phyloP scores from a whole-genome alignment of 2,329 filamentous ascomycete species.

The Colletotrichum falcatum region DNA sequence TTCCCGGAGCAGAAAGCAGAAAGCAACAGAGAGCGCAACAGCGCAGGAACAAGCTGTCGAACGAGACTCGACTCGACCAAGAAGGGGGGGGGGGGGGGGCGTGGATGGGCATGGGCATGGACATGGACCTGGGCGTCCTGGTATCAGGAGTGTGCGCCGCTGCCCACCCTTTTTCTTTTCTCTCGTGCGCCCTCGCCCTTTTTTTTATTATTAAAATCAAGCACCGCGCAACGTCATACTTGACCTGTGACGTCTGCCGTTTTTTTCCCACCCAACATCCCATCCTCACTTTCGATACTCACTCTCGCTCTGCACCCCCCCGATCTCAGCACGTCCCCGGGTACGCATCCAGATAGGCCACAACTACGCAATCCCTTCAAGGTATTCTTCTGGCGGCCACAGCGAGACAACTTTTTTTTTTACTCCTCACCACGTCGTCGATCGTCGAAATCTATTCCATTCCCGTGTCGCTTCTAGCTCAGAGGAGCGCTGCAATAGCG shows the following conservation, averaged over 20 bases:
- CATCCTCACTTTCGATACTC: conserved; percentile 38
- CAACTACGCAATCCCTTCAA: conserved; percentile 28
- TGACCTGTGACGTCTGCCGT: conserved; percentile 58
- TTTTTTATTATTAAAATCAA: conserved; percentile 43
- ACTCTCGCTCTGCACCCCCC: conserved; percentile 29
- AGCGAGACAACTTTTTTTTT: conserved; percentile 6
- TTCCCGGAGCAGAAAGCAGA: conserved; percentile 11
- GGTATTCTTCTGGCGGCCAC: conserved; percentile 6
- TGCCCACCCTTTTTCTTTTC: conserved; percentile 49
- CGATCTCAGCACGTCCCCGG: conserved; percentile 30
- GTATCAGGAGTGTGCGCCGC: conserved; percentile 41
- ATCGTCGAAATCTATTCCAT: conserved; percentile 37
- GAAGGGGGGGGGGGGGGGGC: conserved; percentile 30
- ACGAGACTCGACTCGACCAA: background rate
- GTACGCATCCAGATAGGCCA: conserved; percentile 29
- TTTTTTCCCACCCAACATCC: conserved; percentile 41
- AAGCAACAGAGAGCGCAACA: conserved; percentile 1
- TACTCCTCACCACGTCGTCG: conserved; percentile 23
- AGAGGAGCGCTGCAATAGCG: conserved; percentile 41
- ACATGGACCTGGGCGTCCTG: conserved; percentile 30
- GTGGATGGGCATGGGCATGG: conserved; percentile 21
- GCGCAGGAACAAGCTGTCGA: conserved; percentile 4
- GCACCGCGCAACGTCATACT: conserved; percentile 57
- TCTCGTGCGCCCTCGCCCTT: conserved; percentile 43
- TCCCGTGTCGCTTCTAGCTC: conserved; percentile 34